These are phyloP conservation scores for Hyaloperonospora brassicae DNA, from an alignment of 352 stramenopile genomes.

Conservation along the genomic window DNA sequence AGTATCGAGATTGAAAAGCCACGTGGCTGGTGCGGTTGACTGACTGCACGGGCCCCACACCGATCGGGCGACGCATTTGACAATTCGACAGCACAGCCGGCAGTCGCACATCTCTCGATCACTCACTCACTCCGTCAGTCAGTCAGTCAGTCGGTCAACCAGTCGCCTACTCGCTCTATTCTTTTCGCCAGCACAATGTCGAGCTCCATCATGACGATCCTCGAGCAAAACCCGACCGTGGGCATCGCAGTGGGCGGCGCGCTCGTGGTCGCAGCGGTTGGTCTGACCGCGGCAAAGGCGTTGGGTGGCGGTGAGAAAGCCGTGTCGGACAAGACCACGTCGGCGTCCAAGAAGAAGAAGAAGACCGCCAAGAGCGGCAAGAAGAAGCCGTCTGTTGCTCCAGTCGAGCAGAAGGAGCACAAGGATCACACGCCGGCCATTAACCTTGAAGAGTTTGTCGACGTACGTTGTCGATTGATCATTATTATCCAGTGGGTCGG, in stretches of 20 bases:
- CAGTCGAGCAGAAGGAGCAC: conserved; percentile 3
- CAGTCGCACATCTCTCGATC: too few species aligned
- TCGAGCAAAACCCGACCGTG: conserved; percentile 38
- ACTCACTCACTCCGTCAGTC: too few species aligned
- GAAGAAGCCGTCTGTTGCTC: conserved; percentile 35
- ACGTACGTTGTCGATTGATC: conserved; percentile 12
- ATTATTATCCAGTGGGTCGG: too few species aligned
- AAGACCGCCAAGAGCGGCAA: conserved; percentile 52
- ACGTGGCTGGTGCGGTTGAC: too few species aligned
- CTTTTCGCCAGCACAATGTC: conserved; percentile 29
- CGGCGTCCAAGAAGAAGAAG: conserved; percentile 46
- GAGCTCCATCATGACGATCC: conserved; percentile 49
- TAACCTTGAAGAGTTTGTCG: conserved; percentile 67
- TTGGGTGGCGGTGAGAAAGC: conserved; percentile 33
- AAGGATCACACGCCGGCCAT: conserved; percentile 34
- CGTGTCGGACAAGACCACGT: conserved; percentile 8
- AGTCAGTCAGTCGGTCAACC: too few species aligned
- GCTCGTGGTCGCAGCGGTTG: conserved; percentile 56
- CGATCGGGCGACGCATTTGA: too few species aligned
- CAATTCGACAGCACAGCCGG: too few species aligned
- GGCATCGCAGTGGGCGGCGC: conserved; percentile 62
- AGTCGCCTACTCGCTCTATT: too few species aligned
- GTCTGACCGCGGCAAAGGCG: conserved; percentile 61
- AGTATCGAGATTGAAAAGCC: too few species aligned
- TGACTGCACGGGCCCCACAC: too few species aligned